phyloP scores from a whole-genome alignment of 2,329 filamentous ascomycete species.

The Pseudogymnoascus sp. region DNA sequence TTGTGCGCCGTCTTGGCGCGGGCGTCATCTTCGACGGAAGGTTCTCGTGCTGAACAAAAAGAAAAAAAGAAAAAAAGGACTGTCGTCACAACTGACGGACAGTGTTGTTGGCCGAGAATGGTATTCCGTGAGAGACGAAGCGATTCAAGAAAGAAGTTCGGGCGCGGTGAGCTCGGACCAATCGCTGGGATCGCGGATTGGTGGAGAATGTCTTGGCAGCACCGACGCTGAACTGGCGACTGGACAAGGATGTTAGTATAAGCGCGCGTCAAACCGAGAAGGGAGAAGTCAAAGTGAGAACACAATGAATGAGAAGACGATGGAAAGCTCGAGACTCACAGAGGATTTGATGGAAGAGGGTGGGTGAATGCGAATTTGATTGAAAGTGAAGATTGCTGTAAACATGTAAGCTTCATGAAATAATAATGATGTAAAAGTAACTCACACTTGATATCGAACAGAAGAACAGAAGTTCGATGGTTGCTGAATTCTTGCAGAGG shows the following conservation, averaged over 20 bases:
- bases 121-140: background rate
- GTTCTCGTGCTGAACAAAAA: background rate
- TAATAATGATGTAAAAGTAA: background rate
- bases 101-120: background rate
- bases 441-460: background rate
- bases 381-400: background rate
- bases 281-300: background rate
- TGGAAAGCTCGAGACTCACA: background rate
- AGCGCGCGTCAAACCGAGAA: background rate
- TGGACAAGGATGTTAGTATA: background rate
- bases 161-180: conserved; percentile 1
- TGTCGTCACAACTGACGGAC: conserved; percentile 3
- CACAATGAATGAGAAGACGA: background rate
- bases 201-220: conserved; percentile 6
- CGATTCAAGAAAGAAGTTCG: background rate
- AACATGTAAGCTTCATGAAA: background rate
- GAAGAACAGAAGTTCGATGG: background rate
- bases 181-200: background rate
- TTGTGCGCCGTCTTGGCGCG: conserved; percentile 5
- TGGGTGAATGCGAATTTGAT: background rate
- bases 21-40: background rate
- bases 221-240: background rate
- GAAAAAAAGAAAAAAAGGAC: background rate
- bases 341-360: background rate
- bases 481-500: background rate